phyloP scores from a whole-genome alignment of 129 eudicot species.

The Rutidosis leptorrhynchoides region DNA sequence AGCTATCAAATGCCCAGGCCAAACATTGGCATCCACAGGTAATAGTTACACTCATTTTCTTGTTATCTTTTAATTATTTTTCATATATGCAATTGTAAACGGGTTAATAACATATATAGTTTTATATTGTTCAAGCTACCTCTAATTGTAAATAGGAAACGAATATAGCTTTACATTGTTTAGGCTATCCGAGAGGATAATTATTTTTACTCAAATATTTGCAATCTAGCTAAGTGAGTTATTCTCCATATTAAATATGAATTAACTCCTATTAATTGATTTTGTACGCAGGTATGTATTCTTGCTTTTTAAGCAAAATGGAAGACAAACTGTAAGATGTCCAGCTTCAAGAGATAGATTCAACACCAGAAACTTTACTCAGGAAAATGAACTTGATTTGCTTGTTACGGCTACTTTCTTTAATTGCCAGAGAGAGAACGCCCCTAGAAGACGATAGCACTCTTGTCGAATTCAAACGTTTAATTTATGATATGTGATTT shows the following conservation, averaged over 20 bases:
- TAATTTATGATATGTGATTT: background rate
- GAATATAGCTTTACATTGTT: too few relatives aligned
- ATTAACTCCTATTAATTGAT: slow-evolving; percentile 32
- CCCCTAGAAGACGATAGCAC: slow-evolving; percentile 53
- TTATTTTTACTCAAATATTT: too few relatives aligned
- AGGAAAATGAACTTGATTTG: slow-evolving; percentile 44
- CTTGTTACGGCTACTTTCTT: slow-evolving; percentile 66
- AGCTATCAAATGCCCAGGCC: slow-evolving; percentile 27
- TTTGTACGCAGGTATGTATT: slow-evolving; percentile 58
- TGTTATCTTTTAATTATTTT: background rate
- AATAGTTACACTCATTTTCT: slow-evolving; percentile 13
- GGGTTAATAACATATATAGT: too few relatives aligned
- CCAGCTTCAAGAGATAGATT: slow-evolving; percentile 48
- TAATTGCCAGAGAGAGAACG: slow-evolving; percentile 74
- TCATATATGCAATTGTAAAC: too few relatives aligned
- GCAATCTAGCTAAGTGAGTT: too few relatives aligned
- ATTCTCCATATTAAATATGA: too few relatives aligned
- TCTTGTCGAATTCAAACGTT: background rate
- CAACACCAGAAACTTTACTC: slow-evolving; percentile 48
- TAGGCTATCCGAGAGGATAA: too few relatives aligned
- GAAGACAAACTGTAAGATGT: slow-evolving; percentile 35
- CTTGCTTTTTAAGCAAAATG: slow-evolving; percentile 58
- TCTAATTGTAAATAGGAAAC: too few relatives aligned
- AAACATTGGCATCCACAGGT: slow-evolving; percentile 75
- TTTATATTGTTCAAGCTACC: too few relatives aligned